These are phyloP conservation scores for Gautieria morchelliformis DNA, from an alignment of 768 basidiomycete species.

Conservation along the genomic window DNA sequence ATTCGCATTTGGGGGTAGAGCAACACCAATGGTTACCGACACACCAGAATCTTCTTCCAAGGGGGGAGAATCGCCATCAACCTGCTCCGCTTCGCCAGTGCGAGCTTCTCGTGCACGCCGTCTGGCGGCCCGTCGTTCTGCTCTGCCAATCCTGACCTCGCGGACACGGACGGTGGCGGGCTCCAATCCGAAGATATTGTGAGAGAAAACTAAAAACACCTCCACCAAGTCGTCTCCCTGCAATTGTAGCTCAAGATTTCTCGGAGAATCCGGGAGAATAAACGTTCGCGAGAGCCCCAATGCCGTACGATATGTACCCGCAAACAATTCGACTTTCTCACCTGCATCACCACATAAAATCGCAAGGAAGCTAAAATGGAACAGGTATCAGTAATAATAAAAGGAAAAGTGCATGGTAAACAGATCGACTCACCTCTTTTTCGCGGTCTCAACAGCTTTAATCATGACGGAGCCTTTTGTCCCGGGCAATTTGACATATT, in stretches of 20 bases:
- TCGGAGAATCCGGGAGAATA: constrained; percentile 84
- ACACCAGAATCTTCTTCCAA: constrained; percentile 40
- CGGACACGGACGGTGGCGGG: constrained; percentile 91
- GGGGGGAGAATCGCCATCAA: background rate
- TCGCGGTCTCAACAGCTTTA: constrained; percentile 82
- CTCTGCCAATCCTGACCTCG: constrained; percentile 84
- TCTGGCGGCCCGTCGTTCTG: constrained; percentile 77
- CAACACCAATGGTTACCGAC: constrained; percentile 53
- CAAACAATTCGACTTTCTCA: constrained; percentile 89
- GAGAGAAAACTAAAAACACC: constrained; percentile 82
- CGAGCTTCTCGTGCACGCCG: constrained; percentile 66
- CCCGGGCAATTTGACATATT: constrained; percentile 87
- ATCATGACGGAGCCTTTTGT: constrained; percentile 79
- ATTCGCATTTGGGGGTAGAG: constrained; percentile 34
- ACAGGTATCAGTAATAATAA: background rate
- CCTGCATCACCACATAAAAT: constrained; percentile 89
- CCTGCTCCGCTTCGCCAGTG: constrained; percentile 32
- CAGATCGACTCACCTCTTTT: constrained; percentile 55
- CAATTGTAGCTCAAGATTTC: constrained; percentile 76
- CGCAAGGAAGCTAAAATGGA: constrained; percentile 62
- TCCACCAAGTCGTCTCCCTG: constrained; percentile 92
- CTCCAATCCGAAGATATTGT: constrained; percentile 87
- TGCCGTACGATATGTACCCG: constrained; percentile 84
- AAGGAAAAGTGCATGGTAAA: background rate
- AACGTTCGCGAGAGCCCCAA: constrained; percentile 87